Base-by-base conservation (phyloP, 2,329 filamentous ascomycete species). In the Bertia moriformis region DNA sequence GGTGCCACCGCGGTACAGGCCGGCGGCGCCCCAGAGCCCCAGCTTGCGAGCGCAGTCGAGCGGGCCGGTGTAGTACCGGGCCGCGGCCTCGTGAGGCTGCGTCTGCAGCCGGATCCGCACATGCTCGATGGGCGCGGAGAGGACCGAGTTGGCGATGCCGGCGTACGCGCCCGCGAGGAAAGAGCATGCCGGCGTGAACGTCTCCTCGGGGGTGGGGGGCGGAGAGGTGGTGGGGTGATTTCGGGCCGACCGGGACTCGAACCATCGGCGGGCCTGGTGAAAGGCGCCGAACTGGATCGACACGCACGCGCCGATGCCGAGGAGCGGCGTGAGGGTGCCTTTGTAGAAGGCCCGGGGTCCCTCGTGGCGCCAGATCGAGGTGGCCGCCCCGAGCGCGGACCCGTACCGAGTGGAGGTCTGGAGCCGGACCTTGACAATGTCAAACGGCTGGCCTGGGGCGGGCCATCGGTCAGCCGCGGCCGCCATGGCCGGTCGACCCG, bases 211-310 rank as follows among this genome's bases (percentile, higher is more conserved):
- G n/a, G n/a, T n/a, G 7, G 22, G 22, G n/a, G 22, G 7, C 22
- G 22, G 22, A 7, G n/a, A n/a, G 7, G 71, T 73, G 51, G 75
- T 76, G 58, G 79, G 73, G 60, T 56, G 48, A 46, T 62, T 58
- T n/a, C n/a, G n/a, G 44, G 66, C 56, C 61, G 93, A 93, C 47
- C 71, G 69, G 35, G 73, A 65, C 64, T 96, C 89, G 56, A 98
- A 78, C 52, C 73, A 80, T 43, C 91, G 84, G 43, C 85, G 83
- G 5, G 89, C 88, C 54, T 83, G 80, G 67, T 95, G 87, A 70
- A 96, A 98, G 51, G 83, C 91, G 45, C 88, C 91, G 59, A 98
- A 98, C 67, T 98, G 91, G 51, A 98, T 82, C n/a, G 87, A 95
- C 36, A 91, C 88, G 58, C 91, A 98, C 49, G 91, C 91, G 49